Evolutionary conservation across 2,329 filamentous ascomycete genomes (phyloP).

Genomic region (Mycosphaerella arachidis): DNA sequence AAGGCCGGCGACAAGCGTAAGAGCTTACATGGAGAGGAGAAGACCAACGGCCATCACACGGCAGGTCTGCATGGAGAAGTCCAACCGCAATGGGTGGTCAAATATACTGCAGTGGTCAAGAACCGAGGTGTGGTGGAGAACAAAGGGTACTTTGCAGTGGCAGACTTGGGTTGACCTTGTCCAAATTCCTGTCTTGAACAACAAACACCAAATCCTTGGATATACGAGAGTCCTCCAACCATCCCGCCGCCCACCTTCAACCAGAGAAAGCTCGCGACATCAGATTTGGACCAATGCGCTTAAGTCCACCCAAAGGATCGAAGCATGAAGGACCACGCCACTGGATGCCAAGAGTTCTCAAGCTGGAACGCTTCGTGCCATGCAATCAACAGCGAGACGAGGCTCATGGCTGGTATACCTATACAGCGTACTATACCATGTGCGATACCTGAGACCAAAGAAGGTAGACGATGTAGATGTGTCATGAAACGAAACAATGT

Average conservation of each 20-base stretch:
- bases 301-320: not conserved
- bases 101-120: slow-evolving; percentile 93
- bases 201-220: not conserved
- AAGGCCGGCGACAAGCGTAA: slow-evolving; percentile 39
- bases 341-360: too few relatives aligned
- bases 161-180: slow-evolving; percentile 45
- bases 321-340: not conserved
- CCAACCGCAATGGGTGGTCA: slow-evolving; percentile 87
- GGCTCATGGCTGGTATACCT: not conserved
- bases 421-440: not conserved
- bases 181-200: not conserved
- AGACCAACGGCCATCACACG: slow-evolving; percentile 58
- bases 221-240: not conserved
- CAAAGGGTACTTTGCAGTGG: slow-evolving; percentile 93
- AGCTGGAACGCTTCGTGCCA: not conserved
- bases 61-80: slow-evolving; percentile 67
- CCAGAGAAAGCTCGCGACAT: not conserved
- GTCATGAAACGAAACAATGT: not conserved
- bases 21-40: slow-evolving; percentile 34
- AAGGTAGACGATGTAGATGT: not conserved
- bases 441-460: not conserved
- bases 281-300: too few relatives aligned
- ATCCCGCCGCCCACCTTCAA: not conserved
- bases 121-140: slow-evolving; percentile 95
- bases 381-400: not conserved